phyloP scores from a whole-genome alignment of 1,284 basidiomycete genomes.

The Cutaneotrichosporon arboriforme region DNA sequence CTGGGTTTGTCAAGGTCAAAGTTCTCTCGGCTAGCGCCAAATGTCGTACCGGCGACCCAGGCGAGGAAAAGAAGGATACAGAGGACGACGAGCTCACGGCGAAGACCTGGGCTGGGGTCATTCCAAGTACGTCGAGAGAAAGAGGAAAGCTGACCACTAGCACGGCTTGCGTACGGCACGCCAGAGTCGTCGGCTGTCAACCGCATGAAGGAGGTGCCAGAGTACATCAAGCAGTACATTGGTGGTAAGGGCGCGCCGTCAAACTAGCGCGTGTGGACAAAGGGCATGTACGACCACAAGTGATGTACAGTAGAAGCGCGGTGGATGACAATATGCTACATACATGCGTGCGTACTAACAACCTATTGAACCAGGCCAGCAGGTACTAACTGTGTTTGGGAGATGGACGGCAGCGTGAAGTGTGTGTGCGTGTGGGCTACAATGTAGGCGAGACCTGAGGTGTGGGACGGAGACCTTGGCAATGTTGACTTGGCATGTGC shows the following conservation, averaged over 20 bases:
- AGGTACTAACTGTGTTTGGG: too few relatives aligned
- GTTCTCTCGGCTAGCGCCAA: conserved; percentile 31
- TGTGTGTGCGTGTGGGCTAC: too few relatives aligned
- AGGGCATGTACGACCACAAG: too few relatives aligned
- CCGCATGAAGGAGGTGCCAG: background rate
- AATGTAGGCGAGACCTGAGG: too few relatives aligned
- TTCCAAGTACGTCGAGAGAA: conserved; percentile 14
- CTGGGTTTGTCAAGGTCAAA: conserved; percentile 29
- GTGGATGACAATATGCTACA: background rate
- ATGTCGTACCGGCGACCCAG: conserved; percentile 19
- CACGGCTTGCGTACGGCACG: conserved; percentile 4
- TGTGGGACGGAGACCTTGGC: too few relatives aligned
- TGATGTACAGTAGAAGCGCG: too few relatives aligned
- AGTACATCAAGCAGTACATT: conserved; percentile 2
- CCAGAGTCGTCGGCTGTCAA: conserved; percentile 8
- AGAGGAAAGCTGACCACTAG: background rate
- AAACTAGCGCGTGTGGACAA: background rate
- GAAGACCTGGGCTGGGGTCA: conserved; percentile 27
- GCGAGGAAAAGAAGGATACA: conserved; percentile 25
- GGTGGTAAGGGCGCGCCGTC: background rate
- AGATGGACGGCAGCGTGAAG: too few relatives aligned
- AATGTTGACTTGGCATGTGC: too few relatives aligned
- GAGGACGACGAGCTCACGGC: conserved; percentile 16
- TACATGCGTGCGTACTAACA: background rate
- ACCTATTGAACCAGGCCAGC: background rate